Conservation (phyloP, 2,329 filamentous ascomycete species). For the Didymella segeticola region DNA sequence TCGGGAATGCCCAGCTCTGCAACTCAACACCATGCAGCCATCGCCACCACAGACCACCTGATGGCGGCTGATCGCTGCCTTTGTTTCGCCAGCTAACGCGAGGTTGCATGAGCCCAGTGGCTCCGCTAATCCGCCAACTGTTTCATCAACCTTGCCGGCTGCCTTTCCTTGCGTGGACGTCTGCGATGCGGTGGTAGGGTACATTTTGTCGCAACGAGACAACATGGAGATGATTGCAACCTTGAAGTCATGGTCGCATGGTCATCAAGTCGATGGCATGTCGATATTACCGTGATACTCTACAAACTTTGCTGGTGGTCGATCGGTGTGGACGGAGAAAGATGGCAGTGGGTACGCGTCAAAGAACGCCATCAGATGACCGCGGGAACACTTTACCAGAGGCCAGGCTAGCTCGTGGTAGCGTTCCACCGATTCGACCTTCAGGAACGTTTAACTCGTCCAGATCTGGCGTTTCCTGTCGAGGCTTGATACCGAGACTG, state of each 20-base stretch:
- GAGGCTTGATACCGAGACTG: constrained; percentile 1
- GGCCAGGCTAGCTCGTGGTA: constrained; percentile 13
- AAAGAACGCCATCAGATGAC: constrained; percentile 20
- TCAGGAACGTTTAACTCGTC: constrained; percentile 16
- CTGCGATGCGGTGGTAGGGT: constrained; percentile 1
- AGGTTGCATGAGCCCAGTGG: constrained; percentile 28
- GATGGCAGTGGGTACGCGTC: constrained; percentile 11
- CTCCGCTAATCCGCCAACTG: constrained; percentile 14
- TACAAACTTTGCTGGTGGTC: constrained; percentile 6
- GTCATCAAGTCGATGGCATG: background rate
- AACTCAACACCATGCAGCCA: constrained; percentile 41
- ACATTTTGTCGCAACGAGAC: background rate
- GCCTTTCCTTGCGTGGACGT: constrained; percentile 10
- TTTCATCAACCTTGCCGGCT: constrained; percentile 14
- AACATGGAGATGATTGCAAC: constrained; percentile 9
- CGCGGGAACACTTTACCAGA: constrained; percentile 13
- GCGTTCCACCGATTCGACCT: constrained; percentile 14
- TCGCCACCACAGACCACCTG: constrained; percentile 29
- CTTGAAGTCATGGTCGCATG: background rate
- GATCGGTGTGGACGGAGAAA: constrained; percentile 4
- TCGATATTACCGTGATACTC: constrained; percentile 1
- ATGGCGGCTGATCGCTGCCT: constrained; percentile 27
- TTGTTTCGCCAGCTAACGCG: constrained; percentile 26
- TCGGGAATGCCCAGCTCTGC: constrained; percentile 21
- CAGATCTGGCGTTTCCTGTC: constrained; percentile 3